Evolutionary conservation across 2,329 filamentous ascomycete genomes (phyloP).

Genomic region (Fusarium devonianum): DNA sequence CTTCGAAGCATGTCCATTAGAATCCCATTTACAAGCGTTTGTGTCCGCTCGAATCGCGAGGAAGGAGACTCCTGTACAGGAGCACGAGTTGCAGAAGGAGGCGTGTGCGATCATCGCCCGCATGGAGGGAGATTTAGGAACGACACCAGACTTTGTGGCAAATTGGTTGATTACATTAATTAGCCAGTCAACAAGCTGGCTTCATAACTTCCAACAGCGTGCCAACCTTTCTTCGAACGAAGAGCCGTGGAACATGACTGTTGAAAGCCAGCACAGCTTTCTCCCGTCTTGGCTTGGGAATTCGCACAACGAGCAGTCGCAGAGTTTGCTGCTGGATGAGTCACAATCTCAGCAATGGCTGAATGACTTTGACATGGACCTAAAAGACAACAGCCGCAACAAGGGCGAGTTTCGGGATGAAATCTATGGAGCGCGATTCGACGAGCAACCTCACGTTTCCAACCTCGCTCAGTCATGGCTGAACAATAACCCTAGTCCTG

Average conservation of each 20-base stretch:
- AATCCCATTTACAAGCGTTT: conserved; percentile 20
- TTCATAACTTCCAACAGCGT: conserved; percentile 14
- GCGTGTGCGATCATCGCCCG: conserved; percentile 15
- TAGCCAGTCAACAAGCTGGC: conserved; percentile 14
- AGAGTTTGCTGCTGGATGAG: no score
- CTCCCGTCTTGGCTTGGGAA: not conserved
- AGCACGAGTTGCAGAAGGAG: conserved; percentile 18
- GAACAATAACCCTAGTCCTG: not conserved
- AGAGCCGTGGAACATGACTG: not conserved
- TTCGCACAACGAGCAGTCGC: no score
- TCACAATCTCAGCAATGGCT: no score
- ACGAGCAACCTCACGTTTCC: not conserved
- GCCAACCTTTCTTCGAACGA: not conserved
- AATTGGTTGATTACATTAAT: conserved; percentile 25
- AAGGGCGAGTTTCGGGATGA: no score
- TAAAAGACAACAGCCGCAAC: no score
- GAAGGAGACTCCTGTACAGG: not conserved
- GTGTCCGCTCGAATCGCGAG: not conserved
- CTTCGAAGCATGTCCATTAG: conserved; percentile 24
- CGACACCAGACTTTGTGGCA: conserved; percentile 24
- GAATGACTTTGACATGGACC: no score
- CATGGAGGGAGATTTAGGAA: conserved; percentile 25
- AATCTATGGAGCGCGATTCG: not conserved
- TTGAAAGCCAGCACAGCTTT: not conserved
- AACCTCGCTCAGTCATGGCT: not conserved